These are phyloP conservation scores for Eragrostis tef DNA, from an alignment of 202 grass and related monocot genomes.

Conservation along the genomic window DNA sequence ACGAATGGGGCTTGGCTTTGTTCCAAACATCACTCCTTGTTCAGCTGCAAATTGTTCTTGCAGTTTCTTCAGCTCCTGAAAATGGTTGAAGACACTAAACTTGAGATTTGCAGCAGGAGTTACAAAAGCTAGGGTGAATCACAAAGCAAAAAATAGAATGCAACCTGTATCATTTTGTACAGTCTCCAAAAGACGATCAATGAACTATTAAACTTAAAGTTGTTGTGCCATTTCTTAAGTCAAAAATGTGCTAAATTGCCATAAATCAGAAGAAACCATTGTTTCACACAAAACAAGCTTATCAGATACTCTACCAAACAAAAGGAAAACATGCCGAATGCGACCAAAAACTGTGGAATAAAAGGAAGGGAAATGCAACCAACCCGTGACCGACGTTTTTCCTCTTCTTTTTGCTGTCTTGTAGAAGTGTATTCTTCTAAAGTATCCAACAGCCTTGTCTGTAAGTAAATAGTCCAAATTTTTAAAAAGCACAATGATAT, in stretches of 20 bases:
- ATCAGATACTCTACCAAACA: neutral
- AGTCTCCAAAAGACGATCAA: neutral
- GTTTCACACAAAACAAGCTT: neutral
- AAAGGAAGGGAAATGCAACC: slow-evolving; percentile 37
- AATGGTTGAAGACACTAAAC: slow-evolving; percentile 33
- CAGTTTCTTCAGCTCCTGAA: slow-evolving; percentile 81
- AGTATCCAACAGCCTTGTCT: slow-evolving; percentile 66
- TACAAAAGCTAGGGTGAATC: neutral
- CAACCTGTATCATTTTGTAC: too few species aligned
- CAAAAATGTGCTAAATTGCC: too few species aligned
- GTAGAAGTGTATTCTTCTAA: slow-evolving; percentile 68
- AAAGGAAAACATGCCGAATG: neutral
- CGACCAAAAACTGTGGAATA: slow-evolving; percentile 11
- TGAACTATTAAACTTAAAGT: neutral
- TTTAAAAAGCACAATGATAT: slow-evolving; percentile 21
- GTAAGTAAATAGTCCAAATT: slow-evolving; percentile 27
- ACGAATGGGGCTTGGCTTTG: slow-evolving; percentile 75
- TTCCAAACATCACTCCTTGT: slow-evolving; percentile 63
- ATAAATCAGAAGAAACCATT: slow-evolving; percentile 29
- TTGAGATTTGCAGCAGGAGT: neutral
- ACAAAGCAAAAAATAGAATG: too few species aligned
- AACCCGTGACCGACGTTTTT: slow-evolving; percentile 65
- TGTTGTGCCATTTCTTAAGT: neutral
- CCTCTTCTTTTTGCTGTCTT: slow-evolving; percentile 74
- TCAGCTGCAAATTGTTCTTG: slow-evolving; percentile 79